These are phyloP conservation scores for Triticum urartu DNA, from an alignment of 176 grass and related monocot genomes.

Conservation along the genomic window DNA sequence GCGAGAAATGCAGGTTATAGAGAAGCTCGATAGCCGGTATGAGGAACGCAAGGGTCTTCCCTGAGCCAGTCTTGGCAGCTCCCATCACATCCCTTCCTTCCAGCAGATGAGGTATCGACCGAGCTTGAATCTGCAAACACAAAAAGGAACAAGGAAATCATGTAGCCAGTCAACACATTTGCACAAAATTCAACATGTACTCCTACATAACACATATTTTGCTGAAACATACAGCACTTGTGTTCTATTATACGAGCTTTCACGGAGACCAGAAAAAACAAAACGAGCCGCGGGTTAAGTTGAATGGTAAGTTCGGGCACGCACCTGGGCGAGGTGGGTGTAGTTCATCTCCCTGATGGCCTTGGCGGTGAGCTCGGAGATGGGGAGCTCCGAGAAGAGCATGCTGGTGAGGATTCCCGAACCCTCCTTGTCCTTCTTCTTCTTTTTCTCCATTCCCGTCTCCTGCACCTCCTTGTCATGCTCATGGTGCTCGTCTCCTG, in stretches of 20 bases:
- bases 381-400: slow-evolving; percentile 61
- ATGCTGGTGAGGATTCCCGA: slow-evolving; percentile 48
- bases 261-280: not conserved
- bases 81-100: slow-evolving; percentile 77
- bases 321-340: slow-evolving; percentile 68
- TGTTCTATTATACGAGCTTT: not conserved
- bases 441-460: not conserved
- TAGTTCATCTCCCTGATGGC: slow-evolving; percentile 76
- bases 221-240: not conserved
- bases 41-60: slow-evolving; percentile 81
- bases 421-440: not conserved
- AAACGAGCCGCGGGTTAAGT: not conserved
- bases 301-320: not conserved
- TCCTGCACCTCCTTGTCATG: not conserved
- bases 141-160: not conserved
- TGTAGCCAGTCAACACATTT: not conserved
- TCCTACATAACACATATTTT: not conserved
- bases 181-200: not conserved
- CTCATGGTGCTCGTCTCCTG: not conserved
- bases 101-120: slow-evolving; percentile 68
- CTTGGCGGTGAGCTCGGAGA: slow-evolving; percentile 58
- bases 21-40: slow-evolving; percentile 69
- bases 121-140: slow-evolving; percentile 69
- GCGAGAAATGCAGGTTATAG: slow-evolving; percentile 44
- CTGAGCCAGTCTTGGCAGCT: slow-evolving; percentile 67